phyloP scores from a whole-genome alignment of 805 yeast genomes.

The Hemisphaericaspora nanyangensis region DNA sequence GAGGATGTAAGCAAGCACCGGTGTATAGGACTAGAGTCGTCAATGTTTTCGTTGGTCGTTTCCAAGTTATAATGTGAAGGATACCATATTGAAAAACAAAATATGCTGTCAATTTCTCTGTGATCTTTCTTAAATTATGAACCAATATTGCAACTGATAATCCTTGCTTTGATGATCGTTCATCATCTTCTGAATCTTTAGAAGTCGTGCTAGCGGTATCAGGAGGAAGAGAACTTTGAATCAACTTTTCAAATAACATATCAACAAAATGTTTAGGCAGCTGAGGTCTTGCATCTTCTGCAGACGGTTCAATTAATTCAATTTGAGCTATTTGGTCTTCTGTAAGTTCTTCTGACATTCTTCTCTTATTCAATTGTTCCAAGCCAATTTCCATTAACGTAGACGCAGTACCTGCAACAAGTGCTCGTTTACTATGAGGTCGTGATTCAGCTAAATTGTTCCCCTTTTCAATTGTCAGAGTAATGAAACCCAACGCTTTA shows the following conservation, averaged over 20 bases:
- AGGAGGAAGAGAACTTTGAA: conserved; percentile 48
- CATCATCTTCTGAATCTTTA: conserved; percentile 30
- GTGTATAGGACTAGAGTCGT: conserved; percentile 58
- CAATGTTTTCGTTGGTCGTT: conserved; percentile 65
- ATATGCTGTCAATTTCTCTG: conserved; percentile 51
- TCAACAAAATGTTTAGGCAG: conserved; percentile 50
- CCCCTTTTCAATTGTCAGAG: conserved; percentile 9
- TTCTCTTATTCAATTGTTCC: conserved; percentile 18
- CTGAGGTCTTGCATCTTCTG: conserved; percentile 18
- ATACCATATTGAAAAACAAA: conserved; percentile 61
- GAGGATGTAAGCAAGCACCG: conserved; percentile 67
- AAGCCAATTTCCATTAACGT: conserved; percentile 29
- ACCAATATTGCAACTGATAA: conserved; percentile 56
- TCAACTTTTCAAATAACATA: conserved; percentile 48
- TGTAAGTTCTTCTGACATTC: conserved; percentile 11
- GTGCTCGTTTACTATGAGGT: conserved; percentile 24
- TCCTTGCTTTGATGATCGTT: conserved; percentile 42
- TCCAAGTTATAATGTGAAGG: conserved; percentile 68
- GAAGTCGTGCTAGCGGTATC: conserved; percentile 44
- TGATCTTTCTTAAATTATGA: conserved; percentile 54
- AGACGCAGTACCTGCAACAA: conserved; percentile 38
- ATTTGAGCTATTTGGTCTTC: conserved; percentile 26
- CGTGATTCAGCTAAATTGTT: conserved; percentile 15
- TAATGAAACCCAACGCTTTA: conserved; percentile 4
- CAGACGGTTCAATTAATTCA: conserved; percentile 26